phyloP scores from a whole-genome alignment of 2,329 filamentous ascomycete genomes.

The Colletotrichum sp. region DNA sequence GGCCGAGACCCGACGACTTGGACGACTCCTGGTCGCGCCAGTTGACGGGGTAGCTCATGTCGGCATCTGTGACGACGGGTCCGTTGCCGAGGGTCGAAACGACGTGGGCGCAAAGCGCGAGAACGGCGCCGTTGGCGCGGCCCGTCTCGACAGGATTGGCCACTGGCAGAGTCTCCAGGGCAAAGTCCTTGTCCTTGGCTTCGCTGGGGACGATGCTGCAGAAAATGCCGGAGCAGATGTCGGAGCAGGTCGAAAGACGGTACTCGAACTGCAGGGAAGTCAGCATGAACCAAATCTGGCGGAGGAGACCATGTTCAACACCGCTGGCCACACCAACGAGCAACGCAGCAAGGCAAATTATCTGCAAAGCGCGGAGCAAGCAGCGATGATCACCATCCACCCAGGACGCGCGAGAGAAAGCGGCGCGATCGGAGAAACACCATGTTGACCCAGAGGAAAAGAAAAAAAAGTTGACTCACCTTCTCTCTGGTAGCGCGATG shows the following conservation, averaged over 20 bases:
- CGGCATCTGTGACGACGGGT: conserved; percentile 70
- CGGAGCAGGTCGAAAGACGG: conserved; percentile 74
- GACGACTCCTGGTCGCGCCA: conserved; percentile 59
- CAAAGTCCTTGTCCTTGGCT: conserved; percentile 49
- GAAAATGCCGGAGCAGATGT: conserved; percentile 82
- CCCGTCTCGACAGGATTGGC: conserved; percentile 65
- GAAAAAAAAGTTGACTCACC: conserved; percentile 39
- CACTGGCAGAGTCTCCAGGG: conserved; percentile 57
- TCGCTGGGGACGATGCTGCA: conserved; percentile 62
- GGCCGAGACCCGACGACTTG: conserved; percentile 54
- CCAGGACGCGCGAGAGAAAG: background rate
- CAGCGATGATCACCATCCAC: background rate
- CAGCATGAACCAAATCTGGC: background rate
- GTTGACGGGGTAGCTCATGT: conserved; percentile 76
- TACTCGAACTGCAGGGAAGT: conserved; percentile 68
- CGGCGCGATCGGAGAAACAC: background rate
- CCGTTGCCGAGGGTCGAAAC: conserved; percentile 74
- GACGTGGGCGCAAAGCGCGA: conserved; percentile 77
- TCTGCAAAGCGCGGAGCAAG: background rate
- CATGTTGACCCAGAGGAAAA: background rate
- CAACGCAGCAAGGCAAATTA: background rate
- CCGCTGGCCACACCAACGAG: background rate
- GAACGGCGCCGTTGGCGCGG: conserved; percentile 57
- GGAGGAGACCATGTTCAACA: background rate
- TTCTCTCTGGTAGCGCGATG: conserved; percentile 60